Evolutionary conservation across 2,329 filamentous ascomycete genomes (phyloP).

Genomic region (Byssochlamys sp.): DNA sequence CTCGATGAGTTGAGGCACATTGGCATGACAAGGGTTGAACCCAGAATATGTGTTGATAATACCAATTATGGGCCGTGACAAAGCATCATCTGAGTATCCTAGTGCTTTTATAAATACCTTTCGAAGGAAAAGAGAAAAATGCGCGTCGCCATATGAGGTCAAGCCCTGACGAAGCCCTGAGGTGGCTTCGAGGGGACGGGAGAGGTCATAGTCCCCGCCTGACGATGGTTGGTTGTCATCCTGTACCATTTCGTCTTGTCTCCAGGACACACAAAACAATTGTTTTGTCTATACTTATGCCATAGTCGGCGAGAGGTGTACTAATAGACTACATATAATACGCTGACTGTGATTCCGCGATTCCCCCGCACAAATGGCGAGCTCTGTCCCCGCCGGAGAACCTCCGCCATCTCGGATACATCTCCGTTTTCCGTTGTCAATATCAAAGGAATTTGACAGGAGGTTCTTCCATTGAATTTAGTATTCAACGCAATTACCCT

Average conservation of each 20-base stretch:
- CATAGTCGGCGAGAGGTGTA: background rate
- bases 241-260: background rate
- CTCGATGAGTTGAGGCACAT: conserved; percentile 61
- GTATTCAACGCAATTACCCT: no score
- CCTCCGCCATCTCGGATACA: conserved; percentile 2
- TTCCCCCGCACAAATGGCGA: background rate
- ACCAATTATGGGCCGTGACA: conserved; percentile 62
- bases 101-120: conserved; percentile 71
- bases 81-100: conserved; percentile 62
- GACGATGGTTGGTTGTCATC: background rate
- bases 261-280: background rate
- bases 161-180: conserved; percentile 55
- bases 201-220: conserved; percentile 49
- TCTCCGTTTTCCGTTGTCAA: background rate
- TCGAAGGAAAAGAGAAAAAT: conserved; percentile 64
- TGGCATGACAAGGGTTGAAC: conserved; percentile 67
- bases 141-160: conserved; percentile 61
- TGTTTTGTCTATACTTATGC: background rate
- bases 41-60: conserved; percentile 64
- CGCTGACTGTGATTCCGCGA: background rate
- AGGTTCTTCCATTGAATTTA: no score
- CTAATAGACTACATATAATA: background rate
- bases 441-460: background rate
- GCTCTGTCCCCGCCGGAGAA: background rate
- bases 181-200: conserved; percentile 41